phyloP scores from a whole-genome alignment of 441 rosid genomes.

The Manihot esculenta region DNA sequence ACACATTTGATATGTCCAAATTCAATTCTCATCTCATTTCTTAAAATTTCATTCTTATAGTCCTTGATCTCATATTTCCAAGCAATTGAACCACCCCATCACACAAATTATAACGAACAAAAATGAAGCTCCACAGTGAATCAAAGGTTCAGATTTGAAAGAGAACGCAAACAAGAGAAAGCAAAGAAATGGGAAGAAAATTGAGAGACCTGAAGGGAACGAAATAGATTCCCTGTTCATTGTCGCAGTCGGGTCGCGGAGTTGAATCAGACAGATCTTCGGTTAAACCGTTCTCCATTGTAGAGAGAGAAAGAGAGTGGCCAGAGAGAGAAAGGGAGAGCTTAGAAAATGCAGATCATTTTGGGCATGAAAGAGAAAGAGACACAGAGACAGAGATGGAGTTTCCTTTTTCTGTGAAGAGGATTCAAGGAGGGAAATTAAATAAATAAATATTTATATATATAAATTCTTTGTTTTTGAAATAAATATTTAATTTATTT shows the following conservation, averaged over 20 bases:
- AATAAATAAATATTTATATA: neutral
- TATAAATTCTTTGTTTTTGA: too few relatives aligned
- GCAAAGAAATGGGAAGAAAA: neutral
- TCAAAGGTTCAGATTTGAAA: constrained; percentile 2
- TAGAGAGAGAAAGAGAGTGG: neutral
- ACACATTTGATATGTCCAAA: neutral
- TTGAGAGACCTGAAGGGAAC: constrained; percentile 70
- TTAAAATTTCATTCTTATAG: neutral
- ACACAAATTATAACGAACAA: neutral
- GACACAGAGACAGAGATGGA: neutral
- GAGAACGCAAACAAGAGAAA: neutral
- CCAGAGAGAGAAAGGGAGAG: constrained; percentile 16
- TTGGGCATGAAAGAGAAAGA: neutral
- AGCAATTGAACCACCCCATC: neutral
- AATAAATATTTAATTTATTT: too few relatives aligned
- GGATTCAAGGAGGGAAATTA: constrained; percentile 10
- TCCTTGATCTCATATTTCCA: neutral
- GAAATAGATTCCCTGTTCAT: constrained; percentile 89
- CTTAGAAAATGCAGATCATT: constrained; percentile 33
- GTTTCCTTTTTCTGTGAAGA: constrained; percentile 2
- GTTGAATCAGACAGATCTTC: constrained; percentile 58
- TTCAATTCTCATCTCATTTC: neutral
- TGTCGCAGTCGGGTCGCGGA: constrained; percentile 53
- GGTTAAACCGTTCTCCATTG: constrained; percentile 44
- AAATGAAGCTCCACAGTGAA: neutral